Conservation (phyloP, 2,329 filamentous ascomycete species). For the Remersonia thermophila region DNA sequence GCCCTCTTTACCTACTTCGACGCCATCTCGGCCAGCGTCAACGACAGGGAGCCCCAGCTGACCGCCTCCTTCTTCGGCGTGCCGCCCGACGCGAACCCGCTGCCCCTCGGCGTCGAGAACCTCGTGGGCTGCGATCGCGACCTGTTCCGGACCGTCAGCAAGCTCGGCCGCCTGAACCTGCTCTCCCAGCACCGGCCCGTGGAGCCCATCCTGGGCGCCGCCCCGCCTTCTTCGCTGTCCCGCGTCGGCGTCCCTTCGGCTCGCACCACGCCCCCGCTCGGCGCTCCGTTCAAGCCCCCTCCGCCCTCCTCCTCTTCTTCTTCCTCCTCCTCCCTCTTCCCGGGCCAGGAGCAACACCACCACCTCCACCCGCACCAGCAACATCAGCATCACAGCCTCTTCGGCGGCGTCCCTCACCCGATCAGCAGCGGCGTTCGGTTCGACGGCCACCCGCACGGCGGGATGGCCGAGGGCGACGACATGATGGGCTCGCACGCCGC, state of each 20-base stretch:
- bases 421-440: conserved; percentile 32
- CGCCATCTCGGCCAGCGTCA: conserved; percentile 81
- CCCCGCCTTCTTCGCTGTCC: conserved; percentile 4
- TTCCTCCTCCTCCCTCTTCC: conserved; percentile 8
- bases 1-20: conserved; percentile 91
- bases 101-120: conserved; percentile 61
- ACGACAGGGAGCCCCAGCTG: conserved; percentile 79
- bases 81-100: conserved; percentile 33
- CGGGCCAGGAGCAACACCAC: conserved; percentile 15
- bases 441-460: conserved; percentile 47
- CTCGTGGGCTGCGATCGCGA: conserved; percentile 76
- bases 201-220: conserved; percentile 21
- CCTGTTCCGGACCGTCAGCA: conserved; percentile 75
- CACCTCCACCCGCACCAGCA: too few species aligned
- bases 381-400: conserved; percentile 11
- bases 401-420: conserved; percentile 35
- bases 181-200: conserved; percentile 59
- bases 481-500: conserved; percentile 30
- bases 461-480: conserved; percentile 41
- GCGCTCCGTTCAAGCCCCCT: conserved; percentile 28
- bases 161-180: conserved; percentile 72
- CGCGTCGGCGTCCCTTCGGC: neutral
- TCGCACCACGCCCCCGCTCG: conserved; percentile 21
- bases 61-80: conserved; percentile 51
- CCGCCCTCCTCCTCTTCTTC: neutral